Evolutionary conservation across 2,329 filamentous ascomycete genomes (phyloP).

Genomic region (Hyphodiscus sp.): DNA sequence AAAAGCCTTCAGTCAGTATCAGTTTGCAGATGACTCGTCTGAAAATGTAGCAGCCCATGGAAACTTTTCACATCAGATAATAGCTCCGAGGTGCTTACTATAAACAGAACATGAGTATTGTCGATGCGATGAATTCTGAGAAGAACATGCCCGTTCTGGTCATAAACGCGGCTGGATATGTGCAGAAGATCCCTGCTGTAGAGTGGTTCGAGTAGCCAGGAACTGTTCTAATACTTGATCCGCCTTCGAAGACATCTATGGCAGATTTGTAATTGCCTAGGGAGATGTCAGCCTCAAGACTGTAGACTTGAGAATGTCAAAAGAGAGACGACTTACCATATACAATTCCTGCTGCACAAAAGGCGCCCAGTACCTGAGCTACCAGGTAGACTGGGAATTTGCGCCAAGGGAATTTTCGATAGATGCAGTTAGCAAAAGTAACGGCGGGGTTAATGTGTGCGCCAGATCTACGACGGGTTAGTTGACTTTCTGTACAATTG

Average conservation of each 20-base stretch:
- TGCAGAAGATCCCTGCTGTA: constrained; percentile 66
- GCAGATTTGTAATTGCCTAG: constrained; percentile 53
- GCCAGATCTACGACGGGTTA: constrained; percentile 31
- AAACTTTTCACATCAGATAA: too few species aligned
- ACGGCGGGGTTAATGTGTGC: constrained; percentile 66
- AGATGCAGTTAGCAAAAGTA: constrained; percentile 55
- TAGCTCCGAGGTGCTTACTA: too few species aligned
- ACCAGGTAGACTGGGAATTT: constrained; percentile 61
- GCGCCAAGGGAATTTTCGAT: constrained; percentile 61
- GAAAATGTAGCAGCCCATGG: too few species aligned
- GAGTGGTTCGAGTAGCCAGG: constrained; percentile 32
- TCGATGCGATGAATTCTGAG: constrained; percentile 62
- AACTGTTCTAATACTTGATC: constrained; percentile 53
- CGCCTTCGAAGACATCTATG: constrained; percentile 60
- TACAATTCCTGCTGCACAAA: constrained; percentile 49
- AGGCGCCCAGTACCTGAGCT: constrained; percentile 62
- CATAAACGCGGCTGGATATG: constrained; percentile 60
- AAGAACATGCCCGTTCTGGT: constrained; percentile 63
- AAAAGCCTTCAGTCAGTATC: too few species aligned
- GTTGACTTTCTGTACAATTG: not conserved
- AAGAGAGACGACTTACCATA: constrained; percentile 13
- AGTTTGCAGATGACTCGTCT: too few species aligned
- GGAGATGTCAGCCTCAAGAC: too few species aligned
- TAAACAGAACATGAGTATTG: constrained; percentile 65
- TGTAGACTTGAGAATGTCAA: too few species aligned